phyloP scores from a whole-genome alignment of 352 stramenopile species.

The Blastocystis hominis region DNA sequence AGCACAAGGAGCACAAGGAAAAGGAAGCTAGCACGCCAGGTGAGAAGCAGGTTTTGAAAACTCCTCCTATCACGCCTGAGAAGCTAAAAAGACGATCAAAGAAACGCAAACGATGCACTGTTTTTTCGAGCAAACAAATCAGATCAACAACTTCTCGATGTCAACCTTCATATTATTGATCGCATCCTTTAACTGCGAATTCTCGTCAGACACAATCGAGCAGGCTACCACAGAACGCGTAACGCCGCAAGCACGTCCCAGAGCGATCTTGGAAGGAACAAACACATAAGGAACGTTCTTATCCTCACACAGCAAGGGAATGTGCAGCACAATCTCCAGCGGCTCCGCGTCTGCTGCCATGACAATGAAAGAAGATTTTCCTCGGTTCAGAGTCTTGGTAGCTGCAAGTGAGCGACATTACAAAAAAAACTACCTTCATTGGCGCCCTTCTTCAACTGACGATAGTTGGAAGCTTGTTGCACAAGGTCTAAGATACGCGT shows the following conservation, averaged over 20 bases:
- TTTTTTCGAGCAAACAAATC: constrained; percentile 65
- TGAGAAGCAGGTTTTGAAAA: background rate
- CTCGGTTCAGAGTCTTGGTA: constrained; percentile 99
- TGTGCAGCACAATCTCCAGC: constrained; percentile 97
- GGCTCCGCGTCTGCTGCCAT: constrained; percentile 97
- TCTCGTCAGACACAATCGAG: constrained; percentile 96
- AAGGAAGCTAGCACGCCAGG: background rate
- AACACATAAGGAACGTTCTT: constrained; percentile 91
- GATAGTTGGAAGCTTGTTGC: constrained; percentile 97
- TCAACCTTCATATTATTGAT: constrained; percentile 98
- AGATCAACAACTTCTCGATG: constrained; percentile 99
- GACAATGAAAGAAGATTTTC: constrained; percentile 99
- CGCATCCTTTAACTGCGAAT: constrained; percentile 91
- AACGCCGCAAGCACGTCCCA: constrained; percentile 95
- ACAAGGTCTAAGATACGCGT: constrained; percentile 96
- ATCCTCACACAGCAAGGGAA: constrained; percentile 94
- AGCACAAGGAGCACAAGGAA: background rate
- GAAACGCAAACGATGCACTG: background rate
- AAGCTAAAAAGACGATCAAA: constrained; percentile 10
- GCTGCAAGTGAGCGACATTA: constrained; percentile 62
- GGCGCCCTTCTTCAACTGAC: constrained; percentile 99
- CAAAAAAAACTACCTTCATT: constrained; percentile 77
- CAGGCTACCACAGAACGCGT: constrained; percentile 94
- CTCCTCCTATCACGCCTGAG: background rate
- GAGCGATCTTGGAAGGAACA: constrained; percentile 90